Percentiles rank a stretch among this genome's conserved stretches.
These are phyloP conservation scores for Blastobotrys ciferrii DNA, from an alignment of 1,139 yeast genomes.

Conservation along the genomic window DNA sequence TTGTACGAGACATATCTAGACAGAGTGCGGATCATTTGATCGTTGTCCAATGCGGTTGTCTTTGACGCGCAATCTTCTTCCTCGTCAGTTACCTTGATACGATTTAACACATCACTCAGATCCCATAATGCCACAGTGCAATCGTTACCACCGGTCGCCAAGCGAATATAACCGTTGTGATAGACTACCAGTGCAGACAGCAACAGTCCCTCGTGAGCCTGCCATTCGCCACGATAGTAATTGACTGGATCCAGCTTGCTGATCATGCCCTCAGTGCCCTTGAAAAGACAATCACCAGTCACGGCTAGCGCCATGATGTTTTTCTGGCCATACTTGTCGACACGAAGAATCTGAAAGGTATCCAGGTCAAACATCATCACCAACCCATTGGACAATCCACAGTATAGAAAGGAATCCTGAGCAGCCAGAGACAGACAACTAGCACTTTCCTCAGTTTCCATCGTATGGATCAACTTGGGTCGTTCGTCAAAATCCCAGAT, in stretches of 20 bases:
- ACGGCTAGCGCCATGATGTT: slow-evolving; percentile 56
- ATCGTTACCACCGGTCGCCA: slow-evolving; percentile 56
- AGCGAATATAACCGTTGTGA: slow-evolving; percentile 16
- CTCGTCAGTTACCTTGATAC: neutral
- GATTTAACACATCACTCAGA: slow-evolving; percentile 32
- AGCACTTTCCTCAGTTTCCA: slow-evolving; percentile 62
- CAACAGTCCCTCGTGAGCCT: slow-evolving; percentile 36
- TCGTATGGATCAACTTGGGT: slow-evolving; percentile 38
- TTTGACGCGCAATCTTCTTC: neutral
- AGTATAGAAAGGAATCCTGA: slow-evolving; percentile 65
- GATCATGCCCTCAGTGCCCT: slow-evolving; percentile 47
- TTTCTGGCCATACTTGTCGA: slow-evolving; percentile 41
- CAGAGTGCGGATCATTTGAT: slow-evolving; percentile 61
- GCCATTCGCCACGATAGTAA: slow-evolving; percentile 34
- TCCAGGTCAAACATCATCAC: slow-evolving; percentile 82
- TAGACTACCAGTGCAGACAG: slow-evolving; percentile 29
- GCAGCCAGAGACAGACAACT: slow-evolving; percentile 61
- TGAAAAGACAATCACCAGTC: slow-evolving; percentile 50
- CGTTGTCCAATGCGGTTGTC: slow-evolving; percentile 44
- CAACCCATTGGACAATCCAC: slow-evolving; percentile 71
- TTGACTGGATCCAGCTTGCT: slow-evolving; percentile 34
- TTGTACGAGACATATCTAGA: slow-evolving; percentile 61
- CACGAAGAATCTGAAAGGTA: slow-evolving; percentile 66
- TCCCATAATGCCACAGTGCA: slow-evolving; percentile 62
- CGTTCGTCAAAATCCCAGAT: slow-evolving; percentile 52